Percentiles rank a stretch among this genome's conserved stretches.
phyloP scores from a whole-genome alignment of 2,329 filamentous ascomycete genomes.

The Dothistroma septosporum region DNA sequence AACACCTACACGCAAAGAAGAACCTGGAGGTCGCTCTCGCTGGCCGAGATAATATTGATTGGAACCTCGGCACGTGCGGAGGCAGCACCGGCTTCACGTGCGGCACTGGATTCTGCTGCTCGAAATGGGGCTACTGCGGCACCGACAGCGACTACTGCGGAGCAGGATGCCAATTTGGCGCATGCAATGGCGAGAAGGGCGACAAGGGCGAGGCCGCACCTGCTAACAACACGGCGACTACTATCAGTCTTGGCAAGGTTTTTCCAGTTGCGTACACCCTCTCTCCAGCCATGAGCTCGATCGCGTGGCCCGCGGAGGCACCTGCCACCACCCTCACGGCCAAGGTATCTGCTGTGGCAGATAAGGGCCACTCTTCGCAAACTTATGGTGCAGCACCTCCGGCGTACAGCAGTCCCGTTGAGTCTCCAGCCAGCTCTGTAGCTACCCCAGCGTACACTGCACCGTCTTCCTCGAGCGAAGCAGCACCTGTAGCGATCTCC shows the following conservation, averaged over 20 bases:
- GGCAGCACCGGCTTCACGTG: slow-evolving; percentile 21
- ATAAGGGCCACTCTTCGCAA: slow-evolving; percentile 6
- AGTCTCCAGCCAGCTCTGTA: background rate
- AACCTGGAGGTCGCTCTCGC: slow-evolving; percentile 8
- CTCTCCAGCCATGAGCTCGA: background rate
- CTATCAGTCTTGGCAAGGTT: background rate
- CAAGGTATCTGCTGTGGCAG: slow-evolving; percentile 4
- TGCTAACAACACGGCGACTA: slow-evolving; percentile 1
- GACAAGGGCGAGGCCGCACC: slow-evolving; percentile 4
- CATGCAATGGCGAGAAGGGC: slow-evolving; percentile 13
- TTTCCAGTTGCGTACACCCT: background rate
- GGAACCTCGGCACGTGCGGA: slow-evolving; percentile 21
- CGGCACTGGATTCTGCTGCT: slow-evolving; percentile 22
- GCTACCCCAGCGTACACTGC: background rate
- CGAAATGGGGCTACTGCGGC: slow-evolving; percentile 27
- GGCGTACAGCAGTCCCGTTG: background rate
- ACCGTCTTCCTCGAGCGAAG: slow-evolving; percentile 6
- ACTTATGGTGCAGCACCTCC: background rate
- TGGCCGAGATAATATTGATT: slow-evolving; percentile 15
- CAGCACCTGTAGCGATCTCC: slow-evolving; percentile 6
- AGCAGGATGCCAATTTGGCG: slow-evolving; percentile 26
- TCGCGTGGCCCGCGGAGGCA: background rate
- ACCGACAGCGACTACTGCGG: slow-evolving; percentile 23
- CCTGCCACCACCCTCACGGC: slow-evolving; percentile 6
- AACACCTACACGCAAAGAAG: slow-evolving; percentile 14